Percentiles rank a stretch among this genome's conserved stretches.
These are phyloP conservation scores for Abelmoschus esculentus DNA, from an alignment of 345 rosid species.

Conservation along the genomic window DNA sequence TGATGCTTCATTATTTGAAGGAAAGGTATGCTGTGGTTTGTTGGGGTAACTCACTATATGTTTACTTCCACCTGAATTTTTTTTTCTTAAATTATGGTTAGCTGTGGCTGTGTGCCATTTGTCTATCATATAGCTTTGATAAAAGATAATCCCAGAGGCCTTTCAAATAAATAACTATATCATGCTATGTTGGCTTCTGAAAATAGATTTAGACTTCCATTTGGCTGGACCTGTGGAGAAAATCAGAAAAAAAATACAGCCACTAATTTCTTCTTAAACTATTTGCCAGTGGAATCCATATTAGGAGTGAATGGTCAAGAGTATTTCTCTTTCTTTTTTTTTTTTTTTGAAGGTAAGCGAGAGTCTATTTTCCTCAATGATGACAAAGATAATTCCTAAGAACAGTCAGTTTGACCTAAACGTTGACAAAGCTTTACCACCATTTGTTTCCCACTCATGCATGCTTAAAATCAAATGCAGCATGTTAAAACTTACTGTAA, in stretches of 20 bases:
- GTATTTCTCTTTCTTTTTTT: background rate
- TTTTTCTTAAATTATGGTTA: background rate
- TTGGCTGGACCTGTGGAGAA: background rate
- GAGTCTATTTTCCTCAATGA: background rate
- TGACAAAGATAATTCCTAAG: background rate
- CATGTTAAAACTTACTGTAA: background rate
- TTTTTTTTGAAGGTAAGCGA: no score
- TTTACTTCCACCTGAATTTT: background rate
- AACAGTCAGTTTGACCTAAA: background rate
- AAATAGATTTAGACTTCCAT: background rate
- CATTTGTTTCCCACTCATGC: background rate
- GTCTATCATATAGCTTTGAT: background rate
- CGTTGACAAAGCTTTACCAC: background rate
- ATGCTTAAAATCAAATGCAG: background rate
- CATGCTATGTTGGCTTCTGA: background rate
- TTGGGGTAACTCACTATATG: constrained; percentile 14
- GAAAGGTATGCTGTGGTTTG: constrained; percentile 36
- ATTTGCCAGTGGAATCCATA: background rate
- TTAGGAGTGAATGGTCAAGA: background rate
- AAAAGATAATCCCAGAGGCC: background rate
- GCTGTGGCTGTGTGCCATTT: background rate
- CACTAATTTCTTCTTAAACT: background rate
- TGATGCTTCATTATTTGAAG: constrained; percentile 84
- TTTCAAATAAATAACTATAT: background rate
- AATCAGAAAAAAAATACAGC: background rate